Conservation (phyloP, 2,329 filamentous ascomycete genomes). For the Teratosphaeria gauchensis region DNA sequence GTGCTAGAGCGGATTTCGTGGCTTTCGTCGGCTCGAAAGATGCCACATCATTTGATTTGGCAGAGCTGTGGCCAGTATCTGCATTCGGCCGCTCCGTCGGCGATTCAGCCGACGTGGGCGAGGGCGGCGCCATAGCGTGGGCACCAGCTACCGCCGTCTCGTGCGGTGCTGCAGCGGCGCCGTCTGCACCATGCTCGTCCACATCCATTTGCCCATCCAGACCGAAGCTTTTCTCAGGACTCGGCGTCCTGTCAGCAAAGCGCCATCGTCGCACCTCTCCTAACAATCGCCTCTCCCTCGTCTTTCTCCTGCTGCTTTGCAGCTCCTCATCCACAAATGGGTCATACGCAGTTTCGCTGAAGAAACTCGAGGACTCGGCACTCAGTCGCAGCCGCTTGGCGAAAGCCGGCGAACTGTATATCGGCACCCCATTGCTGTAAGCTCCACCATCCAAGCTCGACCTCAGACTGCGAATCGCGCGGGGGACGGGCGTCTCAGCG, state of each 20-base stretch:
- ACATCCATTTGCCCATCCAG: neutral
- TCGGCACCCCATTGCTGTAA: constrained; percentile 19
- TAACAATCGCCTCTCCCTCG: constrained; percentile 60
- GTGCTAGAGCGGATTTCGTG: constrained; percentile 18
- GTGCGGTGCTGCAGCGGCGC: neutral
- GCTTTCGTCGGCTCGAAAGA: constrained; percentile 1
- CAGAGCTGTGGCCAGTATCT: neutral
- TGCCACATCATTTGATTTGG: neutral
- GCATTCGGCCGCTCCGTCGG: neutral
- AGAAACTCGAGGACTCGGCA: constrained; percentile 43
- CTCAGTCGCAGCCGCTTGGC: constrained; percentile 61
- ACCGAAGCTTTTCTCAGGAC: constrained; percentile 45
- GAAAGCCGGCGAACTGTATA: constrained; percentile 63
- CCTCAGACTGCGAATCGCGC: neutral
- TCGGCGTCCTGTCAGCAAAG: constrained; percentile 61
- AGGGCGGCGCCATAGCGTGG: neutral
- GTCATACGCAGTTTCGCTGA: constrained; percentile 56
- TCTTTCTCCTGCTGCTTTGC: constrained; percentile 47
- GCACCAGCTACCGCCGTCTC: neutral
- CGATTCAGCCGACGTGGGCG: neutral
- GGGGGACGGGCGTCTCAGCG: constrained; percentile 3
- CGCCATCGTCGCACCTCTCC: constrained; percentile 63
- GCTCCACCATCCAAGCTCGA: constrained; percentile 9
- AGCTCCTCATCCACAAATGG: constrained; percentile 57
- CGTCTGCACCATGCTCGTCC: neutral